Conservation (phyloP, 225 moss, liverwort and hornwort species). For the Physcomitrium patens region DNA sequence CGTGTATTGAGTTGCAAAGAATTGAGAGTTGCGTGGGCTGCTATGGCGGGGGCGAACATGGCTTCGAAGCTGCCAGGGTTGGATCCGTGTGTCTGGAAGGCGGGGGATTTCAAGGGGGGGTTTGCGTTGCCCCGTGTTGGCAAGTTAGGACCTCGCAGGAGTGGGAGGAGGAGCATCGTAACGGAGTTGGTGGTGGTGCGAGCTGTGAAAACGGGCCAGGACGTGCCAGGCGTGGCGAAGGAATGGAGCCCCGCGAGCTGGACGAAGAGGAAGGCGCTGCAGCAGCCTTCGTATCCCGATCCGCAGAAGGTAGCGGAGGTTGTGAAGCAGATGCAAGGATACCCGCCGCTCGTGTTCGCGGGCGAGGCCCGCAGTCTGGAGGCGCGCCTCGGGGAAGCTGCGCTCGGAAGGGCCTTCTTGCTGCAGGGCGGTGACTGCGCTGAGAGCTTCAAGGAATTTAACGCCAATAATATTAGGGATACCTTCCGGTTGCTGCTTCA, state of each 20-base stretch:
- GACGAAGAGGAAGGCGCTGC: slow-evolving; percentile 38
- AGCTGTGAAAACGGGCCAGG: slow-evolving; percentile 27
- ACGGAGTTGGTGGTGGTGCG: slow-evolving; percentile 20
- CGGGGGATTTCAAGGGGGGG: neutral
- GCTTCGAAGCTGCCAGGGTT: slow-evolving; percentile 1
- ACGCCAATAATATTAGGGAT: slow-evolving; percentile 51
- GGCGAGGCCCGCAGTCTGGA: slow-evolving; percentile 53
- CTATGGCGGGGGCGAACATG: slow-evolving; percentile 27
- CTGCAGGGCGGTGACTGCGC: slow-evolving; percentile 59
- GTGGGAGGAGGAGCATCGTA: neutral
- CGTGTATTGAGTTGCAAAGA: neutral
- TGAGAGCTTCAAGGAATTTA: slow-evolving; percentile 59
- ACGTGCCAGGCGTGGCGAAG: slow-evolving; percentile 16
- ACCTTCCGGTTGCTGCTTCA: slow-evolving; percentile 54
- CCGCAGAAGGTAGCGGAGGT: slow-evolving; percentile 33
- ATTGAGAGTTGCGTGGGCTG: neutral
- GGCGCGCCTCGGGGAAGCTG: slow-evolving; percentile 50
- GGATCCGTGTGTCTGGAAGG: slow-evolving; percentile 22
- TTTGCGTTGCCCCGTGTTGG: neutral
- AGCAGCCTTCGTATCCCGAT: slow-evolving; percentile 49
- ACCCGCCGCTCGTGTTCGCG: slow-evolving; percentile 54
- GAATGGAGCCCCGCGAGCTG: slow-evolving; percentile 46
- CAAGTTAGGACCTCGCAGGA: neutral
- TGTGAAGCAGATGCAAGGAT: slow-evolving; percentile 35
- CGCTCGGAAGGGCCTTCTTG: slow-evolving; percentile 44